A percentile compares a stretch with the other conserved stretches of the same genome.
phyloP scores from a whole-genome alignment of 441 rosid genomes.

The Corymbia citriodora region DNA sequence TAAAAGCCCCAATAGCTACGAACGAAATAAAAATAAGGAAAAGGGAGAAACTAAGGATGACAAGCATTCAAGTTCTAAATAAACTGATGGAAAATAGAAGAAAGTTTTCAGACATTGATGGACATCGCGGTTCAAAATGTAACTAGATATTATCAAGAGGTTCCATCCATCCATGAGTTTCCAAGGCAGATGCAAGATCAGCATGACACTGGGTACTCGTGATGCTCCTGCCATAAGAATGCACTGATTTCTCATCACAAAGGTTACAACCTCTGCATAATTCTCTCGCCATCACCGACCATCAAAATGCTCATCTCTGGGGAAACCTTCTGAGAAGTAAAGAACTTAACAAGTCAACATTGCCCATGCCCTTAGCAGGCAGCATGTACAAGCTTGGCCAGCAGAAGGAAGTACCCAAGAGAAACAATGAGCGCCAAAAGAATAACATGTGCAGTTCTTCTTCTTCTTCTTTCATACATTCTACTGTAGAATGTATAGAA shows the following conservation, averaged over 20 bases:
- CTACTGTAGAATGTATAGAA: too few species aligned
- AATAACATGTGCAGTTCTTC: background rate
- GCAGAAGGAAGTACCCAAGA: background rate
- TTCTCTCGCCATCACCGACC: background rate
- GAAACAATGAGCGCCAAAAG: background rate
- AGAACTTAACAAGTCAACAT: background rate
- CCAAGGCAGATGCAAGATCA: background rate
- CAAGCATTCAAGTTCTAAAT: background rate
- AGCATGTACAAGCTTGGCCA: background rate
- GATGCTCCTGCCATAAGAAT: background rate
- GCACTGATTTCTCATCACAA: background rate
- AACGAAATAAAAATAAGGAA: background rate
- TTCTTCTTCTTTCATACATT: background rate
- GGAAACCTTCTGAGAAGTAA: background rate
- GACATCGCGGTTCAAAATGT: background rate
- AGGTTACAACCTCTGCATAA: background rate
- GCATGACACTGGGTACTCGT: background rate
- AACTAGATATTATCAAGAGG: background rate
- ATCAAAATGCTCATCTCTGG: background rate
- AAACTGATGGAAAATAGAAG: background rate
- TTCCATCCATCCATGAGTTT: background rate
- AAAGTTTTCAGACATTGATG: background rate
- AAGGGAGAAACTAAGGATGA: background rate
- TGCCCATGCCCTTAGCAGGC: background rate
- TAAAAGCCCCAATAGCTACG: background rate